Evolutionary conservation across 208 protist species (phyloP), one percentile per base, ranked within the genome.

Genomic region (Angomonas deanei): DNA sequence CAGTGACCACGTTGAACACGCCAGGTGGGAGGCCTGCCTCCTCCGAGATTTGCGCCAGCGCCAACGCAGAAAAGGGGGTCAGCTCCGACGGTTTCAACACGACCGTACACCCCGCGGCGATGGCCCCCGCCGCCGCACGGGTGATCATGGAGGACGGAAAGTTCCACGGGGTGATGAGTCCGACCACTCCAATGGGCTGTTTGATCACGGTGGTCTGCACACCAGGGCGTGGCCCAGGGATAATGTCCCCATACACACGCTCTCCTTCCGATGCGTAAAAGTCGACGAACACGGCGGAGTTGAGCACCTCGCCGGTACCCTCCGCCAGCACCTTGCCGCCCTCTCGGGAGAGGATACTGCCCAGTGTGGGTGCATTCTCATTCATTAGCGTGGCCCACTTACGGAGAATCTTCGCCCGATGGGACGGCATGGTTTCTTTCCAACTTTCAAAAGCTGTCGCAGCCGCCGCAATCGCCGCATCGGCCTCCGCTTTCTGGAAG

Each of bases 131-230:
- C 8, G 86, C 80, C 6, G 86, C 78, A 10, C 83, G 84, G 8
- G 78, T 82, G 46, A 93, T 84, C 80, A 96, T 93, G 33, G 84
- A 72, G 11, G 92, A 78, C 1, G 94, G 94, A 53, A 95, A 97
- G 77, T 97, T 97, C 88, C 88, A 97, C 38, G 94, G 92, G n/a
- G 88, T 96, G 34, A 97, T 81, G 31, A 93, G 70, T 17, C 74
- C 86, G 0, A 96, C 86, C 23, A 96, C 80, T 3, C 94, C 92
- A 19, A 97, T 63, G 1, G 90, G 90, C 68, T 92, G 82, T 32
- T 86, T 85, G 27, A 82, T 61, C 24, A 93, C 82, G 39, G 79
- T 89, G 3, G 81, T 80, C 61, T 71, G 66, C 39, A 88, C 80
- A 15, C 61, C 74, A 10, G 39, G 61, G 1, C 78, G 80, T 3